Base-by-base conservation (phyloP, 176 grass and related monocot species). In the Rhynchospora pubera region DNA sequence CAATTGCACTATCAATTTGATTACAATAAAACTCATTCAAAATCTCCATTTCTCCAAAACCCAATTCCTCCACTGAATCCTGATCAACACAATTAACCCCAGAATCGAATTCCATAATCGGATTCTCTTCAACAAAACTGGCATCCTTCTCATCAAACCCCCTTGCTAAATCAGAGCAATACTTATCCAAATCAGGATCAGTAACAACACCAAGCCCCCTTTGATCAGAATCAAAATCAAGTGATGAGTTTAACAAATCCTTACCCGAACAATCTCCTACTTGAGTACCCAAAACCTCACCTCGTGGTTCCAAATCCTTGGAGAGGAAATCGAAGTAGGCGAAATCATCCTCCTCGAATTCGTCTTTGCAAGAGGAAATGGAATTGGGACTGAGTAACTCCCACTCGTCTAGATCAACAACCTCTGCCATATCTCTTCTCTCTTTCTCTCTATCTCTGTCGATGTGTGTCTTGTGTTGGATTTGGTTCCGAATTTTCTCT, bases 1-100 rank as follows among this genome's bases (percentile, higher is more conserved):
- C 22, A 30, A 15, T 14, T 26, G 16, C 71, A 28, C 46, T 22
- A 53, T 53, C 48, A 5, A 30, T 63, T 82, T 82, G 59, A 64
- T 65, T 51, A n/a, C 16, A 53, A 65, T 28, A 82, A 34, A 82
- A 82, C 22, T 46, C 79, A 48, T 65, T 51, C 22, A 82, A 26
- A 82, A 82, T 61, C 42, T 82, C 79, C 58, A 65, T 66, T 53
- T 82, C 79, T 52, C 79, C 61, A 82, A 82, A 82, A 39, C 79
- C 79, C 2, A 82, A 67, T 51, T 82, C 79, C 4, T 6, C 60
- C 65, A 82, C 32, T 66, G 44, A 66, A 82, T 82, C 79, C 22
- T 82, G 60, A 18, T 51, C 62, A 7, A 32, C 44, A 15, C 59
- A 53, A 30, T 24, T 51, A 52, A 34, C 79, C 65, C 58, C 16